Base-by-base conservation (phyloP, 2,329 filamentous ascomycete species). In the Madurella mycetomatis region DNA sequence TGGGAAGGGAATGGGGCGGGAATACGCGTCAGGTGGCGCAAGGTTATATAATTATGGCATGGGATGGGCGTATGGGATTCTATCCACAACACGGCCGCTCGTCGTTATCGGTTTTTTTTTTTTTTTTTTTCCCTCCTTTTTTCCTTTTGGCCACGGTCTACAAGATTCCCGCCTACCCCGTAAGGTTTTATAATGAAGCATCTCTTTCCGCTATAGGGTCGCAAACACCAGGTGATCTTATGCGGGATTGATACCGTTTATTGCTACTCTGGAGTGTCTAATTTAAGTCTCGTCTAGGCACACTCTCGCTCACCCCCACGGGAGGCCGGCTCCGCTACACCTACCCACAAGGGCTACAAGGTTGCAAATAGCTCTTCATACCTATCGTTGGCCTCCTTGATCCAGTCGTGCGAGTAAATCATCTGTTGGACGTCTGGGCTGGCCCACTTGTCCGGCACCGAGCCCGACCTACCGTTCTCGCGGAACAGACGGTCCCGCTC, bases 391-490 rank as follows among this genome's bases (percentile, higher is more conserved):
- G 82, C 76, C 52, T 82, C 77, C 62, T 74, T 69, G 47, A 81
- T 74, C 64, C 82, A 84, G 68, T 87, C 83, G 63, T 84, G 76
- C 11, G 79, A 77, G 68, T 87, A 87, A 56, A 87, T 81, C 76
- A 80, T 79, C 67, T 79, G 76, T 69, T 87, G 84, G 41, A 87
- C 82, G 63, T 87, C 84, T 9, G 83, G 82, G 67, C 85, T 85
- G 2, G 83, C 83, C 85, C 85, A 87, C 72, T 86, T 87, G 70
- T 87, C 84, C 2, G 83, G 83, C 56, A 79, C 79, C 53, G 71
- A 71, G 51, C 67, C 76, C 57, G 69, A 75, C 64, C 76, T 78
- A 66, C 63, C 73, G 61, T 72, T 73, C 50, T 77, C 72, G 41
- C 75, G 77, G 66, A 84, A 82, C 70, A 75, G 73, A 52, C 71